Evolutionary conservation across 257 asterid genomes (phyloP).

Genomic region (Coffea eugenioides): DNA sequence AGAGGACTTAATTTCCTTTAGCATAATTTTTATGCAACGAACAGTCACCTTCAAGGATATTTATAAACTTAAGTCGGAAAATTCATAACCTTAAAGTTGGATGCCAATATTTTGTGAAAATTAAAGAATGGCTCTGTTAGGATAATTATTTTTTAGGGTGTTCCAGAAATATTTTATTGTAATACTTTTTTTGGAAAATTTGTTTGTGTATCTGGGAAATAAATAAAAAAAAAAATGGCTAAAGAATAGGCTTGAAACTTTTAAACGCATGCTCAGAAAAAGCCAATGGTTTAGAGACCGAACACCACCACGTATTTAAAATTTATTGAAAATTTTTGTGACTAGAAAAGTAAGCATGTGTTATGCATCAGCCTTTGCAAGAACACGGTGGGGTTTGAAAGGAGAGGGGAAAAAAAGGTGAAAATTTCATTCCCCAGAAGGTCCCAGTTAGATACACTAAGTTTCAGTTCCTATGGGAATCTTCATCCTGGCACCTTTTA

Average conservation of each 20-base stretch:
- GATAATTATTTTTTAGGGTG: too few species aligned
- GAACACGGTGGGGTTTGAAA: background rate
- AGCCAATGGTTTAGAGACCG: background rate
- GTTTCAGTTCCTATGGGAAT: background rate
- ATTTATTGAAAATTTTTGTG: background rate
- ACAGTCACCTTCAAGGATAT: background rate
- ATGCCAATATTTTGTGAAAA: background rate
- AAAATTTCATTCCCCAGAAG: constrained; percentile 5
- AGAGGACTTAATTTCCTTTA: too few species aligned
- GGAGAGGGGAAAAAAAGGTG: background rate
- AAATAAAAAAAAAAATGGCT: too few species aligned
- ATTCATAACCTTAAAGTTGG: background rate
- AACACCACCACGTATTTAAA: background rate
- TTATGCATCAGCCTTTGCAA: background rate
- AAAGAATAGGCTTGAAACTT: too few species aligned
- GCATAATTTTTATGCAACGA: background rate
- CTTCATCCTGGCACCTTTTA: background rate
- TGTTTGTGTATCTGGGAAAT: too few species aligned
- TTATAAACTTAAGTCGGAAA: background rate
- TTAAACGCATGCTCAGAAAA: too few species aligned
- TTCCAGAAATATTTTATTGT: too few species aligned
- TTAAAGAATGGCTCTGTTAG: too few species aligned
- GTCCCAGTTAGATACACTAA: background rate
- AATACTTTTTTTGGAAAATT: too few species aligned
- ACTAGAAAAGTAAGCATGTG: background rate